Evolutionary conservation across 306 rosid genomes (phyloP), one percentile per base, ranked within the genome.

Genomic region (Fragaria iinumae): DNA sequence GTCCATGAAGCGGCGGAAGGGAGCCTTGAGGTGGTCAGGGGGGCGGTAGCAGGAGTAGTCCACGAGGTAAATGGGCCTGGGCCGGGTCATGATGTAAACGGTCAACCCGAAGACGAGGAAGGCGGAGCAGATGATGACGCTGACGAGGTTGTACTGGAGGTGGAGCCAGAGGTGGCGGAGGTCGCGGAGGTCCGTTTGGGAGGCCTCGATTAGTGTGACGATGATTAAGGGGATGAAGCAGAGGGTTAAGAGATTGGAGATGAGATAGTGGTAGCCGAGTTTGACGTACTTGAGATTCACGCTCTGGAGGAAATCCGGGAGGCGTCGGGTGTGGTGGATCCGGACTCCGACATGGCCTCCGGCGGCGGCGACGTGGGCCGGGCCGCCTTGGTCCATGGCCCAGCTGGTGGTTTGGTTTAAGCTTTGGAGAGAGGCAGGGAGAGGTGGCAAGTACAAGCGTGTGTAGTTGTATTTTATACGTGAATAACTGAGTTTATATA

Each of bases 251-350:
- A 91, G 84, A 69, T 91, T 87, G 23, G 96, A 79, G 83, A 91
- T 91, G 21, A 91, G 67, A 79, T 91, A 91, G 73, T 89, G 96
- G 81, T 91, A 91, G 32, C 96, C 96, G 80, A 91, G 71, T 82
- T 91, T 91, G 27, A 91, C 93, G 87, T 91, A 84, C 76, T 89
- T 89, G 68, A 91, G 93, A 82, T 91, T 91, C 29, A 91, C 91
- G 82, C 89, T 91, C 77, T 91, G 93, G 17, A 87, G 89, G 80
- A 87, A 91, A 88, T 89, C 93, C 0, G 96, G 93, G 2, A 91
- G 90, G 74, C 88, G 77, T 48, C 87, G 80, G 14, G 77, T 57
- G 6, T 71, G 88, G 63, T 86, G 90, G 90, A 91, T 86, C 89
- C 49, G 89, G 73, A 86, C 90, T 14, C 86, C 87, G 8, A 71